Conservation (phyloP, 75 land plant species). For the Pseudotsuga menziesii region DNA sequence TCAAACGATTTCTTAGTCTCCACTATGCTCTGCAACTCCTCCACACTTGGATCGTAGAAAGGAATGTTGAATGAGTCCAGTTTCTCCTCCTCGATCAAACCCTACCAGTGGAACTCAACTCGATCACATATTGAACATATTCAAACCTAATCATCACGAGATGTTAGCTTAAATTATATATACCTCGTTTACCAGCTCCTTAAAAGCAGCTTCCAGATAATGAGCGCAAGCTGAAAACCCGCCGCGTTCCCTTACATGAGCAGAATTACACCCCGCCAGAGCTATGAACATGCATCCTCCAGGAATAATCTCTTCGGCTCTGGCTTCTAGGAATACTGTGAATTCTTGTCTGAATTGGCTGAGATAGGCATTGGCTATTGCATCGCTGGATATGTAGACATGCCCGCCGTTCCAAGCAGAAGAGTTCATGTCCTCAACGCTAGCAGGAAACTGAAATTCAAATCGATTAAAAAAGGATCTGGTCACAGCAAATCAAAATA, state of each 20-base stretch:
- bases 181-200: slow-evolving; percentile 26
- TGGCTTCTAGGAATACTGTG: not conserved
- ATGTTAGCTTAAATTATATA: not conserved
- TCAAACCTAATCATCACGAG: not conserved
- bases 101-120: slow-evolving; percentile 18
- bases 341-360: too few species aligned
- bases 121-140: not conserved
- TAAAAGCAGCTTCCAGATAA: not conserved
- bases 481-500: too few species aligned
- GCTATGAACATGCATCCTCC: not conserved
- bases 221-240: not conserved
- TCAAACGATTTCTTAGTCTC: slow-evolving; percentile 32
- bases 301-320: not conserved
- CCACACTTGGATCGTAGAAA: slow-evolving; percentile 43
- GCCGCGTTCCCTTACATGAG: slow-evolving; percentile 22
- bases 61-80: slow-evolving; percentile 41
- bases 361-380: not conserved
- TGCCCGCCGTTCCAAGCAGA: not conserved
- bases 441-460: not conserved
- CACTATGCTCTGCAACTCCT: slow-evolving; percentile 44
- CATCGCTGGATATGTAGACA: not conserved
- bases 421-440: not conserved
- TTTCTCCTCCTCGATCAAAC: slow-evolving; percentile 47
- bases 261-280: not conserved
- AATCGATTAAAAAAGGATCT: too few species aligned